Conservation (phyloP, 108 stramenopile genomes). For the Conticribra weissflogii region DNA sequence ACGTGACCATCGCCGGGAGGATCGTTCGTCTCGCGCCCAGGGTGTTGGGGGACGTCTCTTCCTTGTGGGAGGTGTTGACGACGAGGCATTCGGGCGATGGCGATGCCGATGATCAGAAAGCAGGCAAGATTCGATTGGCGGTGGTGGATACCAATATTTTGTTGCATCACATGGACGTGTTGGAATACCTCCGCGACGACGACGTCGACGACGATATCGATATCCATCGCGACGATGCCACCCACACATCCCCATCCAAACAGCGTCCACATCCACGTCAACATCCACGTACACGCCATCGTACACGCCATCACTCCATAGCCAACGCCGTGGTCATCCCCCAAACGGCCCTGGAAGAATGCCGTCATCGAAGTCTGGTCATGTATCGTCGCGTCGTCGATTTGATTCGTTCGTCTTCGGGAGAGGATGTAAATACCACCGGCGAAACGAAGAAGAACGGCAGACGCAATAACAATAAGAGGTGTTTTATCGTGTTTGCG, state of each 20-base stretch:
- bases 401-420: slow-evolving; percentile 52
- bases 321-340: slow-evolving; percentile 82
- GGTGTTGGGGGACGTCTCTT: slow-evolving; percentile 53
- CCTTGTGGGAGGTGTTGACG: slow-evolving; percentile 34
- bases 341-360: slow-evolving; percentile 81
- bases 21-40: slow-evolving; percentile 57
- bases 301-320: slow-evolving; percentile 55
- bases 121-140: slow-evolving; percentile 40
- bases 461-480: no score
- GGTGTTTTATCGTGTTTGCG: slow-evolving; percentile 74
- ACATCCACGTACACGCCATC: no score
- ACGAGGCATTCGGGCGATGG: slow-evolving; percentile 5
- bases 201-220: slow-evolving; percentile 8
- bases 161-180: slow-evolving; percentile 84
- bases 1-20: slow-evolving; percentile 54
- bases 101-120: slow-evolving; percentile 10
- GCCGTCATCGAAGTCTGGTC: slow-evolving; percentile 67
- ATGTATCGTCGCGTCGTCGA: slow-evolving; percentile 81
- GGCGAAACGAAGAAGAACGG: slow-evolving; percentile 25
- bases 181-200: slow-evolving; percentile 59
- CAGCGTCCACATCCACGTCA: not conserved
- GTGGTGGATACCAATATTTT: slow-evolving; percentile 86
- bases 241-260: not conserved
- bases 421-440: slow-evolving; percentile 30
- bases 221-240: not conserved